A percentile compares a stretch with the other conserved stretches of the same genome.
These are phyloP conservation scores for Extremus antarcticus DNA, from an alignment of 495 filamentous ascomycete species.

Conservation along the genomic window DNA sequence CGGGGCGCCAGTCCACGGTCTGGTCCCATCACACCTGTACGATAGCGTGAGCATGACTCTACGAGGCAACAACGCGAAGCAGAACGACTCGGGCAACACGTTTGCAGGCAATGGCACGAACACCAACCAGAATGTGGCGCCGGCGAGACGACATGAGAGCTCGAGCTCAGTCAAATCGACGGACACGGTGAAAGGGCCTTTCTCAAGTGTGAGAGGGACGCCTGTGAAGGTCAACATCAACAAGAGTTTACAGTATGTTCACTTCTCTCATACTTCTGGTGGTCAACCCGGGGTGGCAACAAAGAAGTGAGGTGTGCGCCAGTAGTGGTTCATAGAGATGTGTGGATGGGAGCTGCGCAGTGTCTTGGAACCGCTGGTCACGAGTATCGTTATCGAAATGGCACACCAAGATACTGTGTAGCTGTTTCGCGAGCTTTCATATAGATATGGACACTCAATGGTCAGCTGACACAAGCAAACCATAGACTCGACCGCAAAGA, in stretches of 20 bases:
- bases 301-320: too few relatives aligned
- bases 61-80: conserved; percentile 3
- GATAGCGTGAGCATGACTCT: conserved; percentile 17
- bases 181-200: conserved; percentile 45
- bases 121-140: conserved; percentile 46
- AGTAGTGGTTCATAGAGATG: not conserved
- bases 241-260: conserved; percentile 26
- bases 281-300: too few relatives aligned
- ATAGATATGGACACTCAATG: too few relatives aligned
- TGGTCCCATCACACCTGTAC: conserved; percentile 1
- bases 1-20: not conserved
- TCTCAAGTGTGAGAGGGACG: conserved; percentile 33
- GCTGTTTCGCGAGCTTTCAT: too few relatives aligned
- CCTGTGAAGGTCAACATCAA: conserved; percentile 50
- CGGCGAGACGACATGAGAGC: conserved; percentile 35
- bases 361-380: not conserved
- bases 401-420: too few relatives aligned
- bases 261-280: not conserved
- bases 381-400: too few relatives aligned
- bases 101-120: not conserved
- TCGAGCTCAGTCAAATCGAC: conserved; percentile 46
- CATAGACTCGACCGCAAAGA: conserved; percentile 24
- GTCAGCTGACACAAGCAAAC: conserved; percentile 11
- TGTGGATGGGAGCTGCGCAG: not conserved
- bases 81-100: not conserved